Evolutionary conservation across 805 yeast genomes (phyloP).

Genomic region (Wickerhamomyces hampshirensis): DNA sequence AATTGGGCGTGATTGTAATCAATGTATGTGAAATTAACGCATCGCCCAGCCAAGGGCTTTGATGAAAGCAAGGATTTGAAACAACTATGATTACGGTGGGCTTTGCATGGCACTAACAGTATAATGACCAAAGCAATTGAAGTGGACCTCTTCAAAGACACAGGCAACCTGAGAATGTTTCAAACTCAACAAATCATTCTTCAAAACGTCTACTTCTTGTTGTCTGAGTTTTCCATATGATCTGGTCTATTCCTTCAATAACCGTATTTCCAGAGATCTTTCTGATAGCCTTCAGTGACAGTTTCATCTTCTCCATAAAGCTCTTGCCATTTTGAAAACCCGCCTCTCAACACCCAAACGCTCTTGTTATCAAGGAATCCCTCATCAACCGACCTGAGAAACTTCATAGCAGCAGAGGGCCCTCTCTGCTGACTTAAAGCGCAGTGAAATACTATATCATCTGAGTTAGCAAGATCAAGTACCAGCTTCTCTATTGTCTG

Average conservation of each 20-base stretch:
- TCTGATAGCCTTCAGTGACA: conserved; percentile 60
- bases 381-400: conserved; percentile 31
- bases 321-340: conserved; percentile 81
- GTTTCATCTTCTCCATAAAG: conserved; percentile 59
- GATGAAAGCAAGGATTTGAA: too few species aligned
- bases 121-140: too few species aligned
- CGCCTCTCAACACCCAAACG: conserved; percentile 76
- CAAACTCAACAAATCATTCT: too few species aligned
- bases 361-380: conserved; percentile 31
- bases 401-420: conserved; percentile 73
- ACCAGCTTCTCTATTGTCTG: conserved; percentile 26
- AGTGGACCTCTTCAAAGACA: too few species aligned
- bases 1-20: too few species aligned
- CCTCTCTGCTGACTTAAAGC: conserved; percentile 90
- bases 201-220: too few species aligned
- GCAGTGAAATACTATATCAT: conserved; percentile 81
- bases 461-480: conserved; percentile 17
- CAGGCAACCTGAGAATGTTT: too few species aligned
- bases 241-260: conserved; percentile 10
- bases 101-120: too few species aligned
- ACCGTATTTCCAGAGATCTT: conserved; percentile 36
- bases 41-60: too few species aligned
- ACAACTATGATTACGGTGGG: too few species aligned
- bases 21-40: too few species aligned
- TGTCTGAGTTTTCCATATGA: too few species aligned